These are phyloP conservation scores for Leucosporidium scottii DNA, from an alignment of 768 basidiomycete genomes.

Conservation along the genomic window DNA sequence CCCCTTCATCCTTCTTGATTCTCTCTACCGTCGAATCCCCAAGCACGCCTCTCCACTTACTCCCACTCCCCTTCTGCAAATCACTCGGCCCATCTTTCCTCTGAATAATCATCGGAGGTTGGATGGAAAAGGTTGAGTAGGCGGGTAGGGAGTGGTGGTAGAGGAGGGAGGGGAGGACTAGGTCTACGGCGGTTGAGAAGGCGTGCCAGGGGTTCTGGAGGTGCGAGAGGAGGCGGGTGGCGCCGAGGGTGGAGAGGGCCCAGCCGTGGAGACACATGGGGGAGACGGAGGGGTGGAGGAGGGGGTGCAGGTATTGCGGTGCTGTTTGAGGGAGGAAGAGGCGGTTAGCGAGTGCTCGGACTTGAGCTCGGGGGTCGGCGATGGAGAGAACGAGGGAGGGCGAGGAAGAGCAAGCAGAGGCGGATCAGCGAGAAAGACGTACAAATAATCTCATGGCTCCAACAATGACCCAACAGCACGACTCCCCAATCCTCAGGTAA, in stretches of 20 bases:
- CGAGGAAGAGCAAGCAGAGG: neutral
- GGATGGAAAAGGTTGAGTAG: slow-evolving; percentile 31
- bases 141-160: slow-evolving; percentile 15
- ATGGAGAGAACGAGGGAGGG: neutral
- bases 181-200: slow-evolving; percentile 38
- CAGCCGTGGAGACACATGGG: slow-evolving; percentile 38
- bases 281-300: slow-evolving; percentile 28
- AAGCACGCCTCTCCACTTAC: slow-evolving; percentile 29
- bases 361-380: neutral
- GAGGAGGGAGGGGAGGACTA: slow-evolving; percentile 34
- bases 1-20: slow-evolving; percentile 10
- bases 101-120: slow-evolving; percentile 39
- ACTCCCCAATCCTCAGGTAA: slow-evolving; percentile 34
- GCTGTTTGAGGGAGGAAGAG: slow-evolving; percentile 12
- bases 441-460: slow-evolving; percentile 35
- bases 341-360: neutral
- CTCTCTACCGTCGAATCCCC: slow-evolving; percentile 31
- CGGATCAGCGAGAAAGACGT: slow-evolving; percentile 9
- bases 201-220: slow-evolving; percentile 36
- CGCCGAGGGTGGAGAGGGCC: slow-evolving; percentile 31
- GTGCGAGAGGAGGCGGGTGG: slow-evolving; percentile 23
- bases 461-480: slow-evolving; percentile 36
- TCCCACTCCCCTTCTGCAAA: slow-evolving; percentile 28
- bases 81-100: slow-evolving; percentile 36
- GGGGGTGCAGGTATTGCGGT: slow-evolving; percentile 36